Evolutionary conservation across 2,329 filamentous ascomycete genomes (phyloP).

Genomic region (Hypoxylon sp.): DNA sequence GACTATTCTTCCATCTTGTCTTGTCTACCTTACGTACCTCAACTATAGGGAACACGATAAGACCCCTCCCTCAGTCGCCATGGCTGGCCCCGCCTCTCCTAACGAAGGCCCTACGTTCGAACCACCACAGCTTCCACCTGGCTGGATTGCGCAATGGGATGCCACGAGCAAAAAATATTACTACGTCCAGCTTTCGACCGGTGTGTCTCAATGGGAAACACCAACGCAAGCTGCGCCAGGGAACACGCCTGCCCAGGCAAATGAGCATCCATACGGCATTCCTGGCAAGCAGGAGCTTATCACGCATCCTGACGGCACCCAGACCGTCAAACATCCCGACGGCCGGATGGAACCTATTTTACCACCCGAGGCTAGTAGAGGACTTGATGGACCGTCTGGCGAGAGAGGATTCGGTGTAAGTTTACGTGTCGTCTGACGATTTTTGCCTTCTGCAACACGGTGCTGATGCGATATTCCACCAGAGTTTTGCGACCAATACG

Average conservation of each 20-base stretch:
- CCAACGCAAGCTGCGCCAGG: conserved; percentile 76
- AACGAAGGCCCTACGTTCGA: conserved; percentile 70
- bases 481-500: conserved; percentile 74
- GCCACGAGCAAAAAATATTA: conserved; percentile 75
- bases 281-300: conserved; percentile 68
- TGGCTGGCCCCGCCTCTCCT: conserved; percentile 72
- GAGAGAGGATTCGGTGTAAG: conserved; percentile 77
- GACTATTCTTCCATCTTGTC: conserved; percentile 22
- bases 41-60: conserved; percentile 39
- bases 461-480: conserved; percentile 46
- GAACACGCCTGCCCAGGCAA: conserved; percentile 68
- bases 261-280: conserved; percentile 74
- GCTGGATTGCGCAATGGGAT: conserved; percentile 81
- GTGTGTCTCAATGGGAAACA: conserved; percentile 80
- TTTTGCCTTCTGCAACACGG: conserved; percentile 40
- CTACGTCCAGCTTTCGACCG: conserved; percentile 80
- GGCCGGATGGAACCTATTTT: conserved; percentile 73
- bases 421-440: conserved; percentile 46
- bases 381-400: conserved; percentile 66
- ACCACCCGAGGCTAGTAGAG: conserved; percentile 65
- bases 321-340: conserved; percentile 73
- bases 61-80: conserved; percentile 54
- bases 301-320: conserved; percentile 73
- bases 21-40: conserved; percentile 23
- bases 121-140: conserved; percentile 73